Percentiles rank a stretch among this genome's conserved stretches.
Evolutionary conservation across 164 flowering plant species (phyloP).

Genomic region (Aristolochia contorta): DNA sequence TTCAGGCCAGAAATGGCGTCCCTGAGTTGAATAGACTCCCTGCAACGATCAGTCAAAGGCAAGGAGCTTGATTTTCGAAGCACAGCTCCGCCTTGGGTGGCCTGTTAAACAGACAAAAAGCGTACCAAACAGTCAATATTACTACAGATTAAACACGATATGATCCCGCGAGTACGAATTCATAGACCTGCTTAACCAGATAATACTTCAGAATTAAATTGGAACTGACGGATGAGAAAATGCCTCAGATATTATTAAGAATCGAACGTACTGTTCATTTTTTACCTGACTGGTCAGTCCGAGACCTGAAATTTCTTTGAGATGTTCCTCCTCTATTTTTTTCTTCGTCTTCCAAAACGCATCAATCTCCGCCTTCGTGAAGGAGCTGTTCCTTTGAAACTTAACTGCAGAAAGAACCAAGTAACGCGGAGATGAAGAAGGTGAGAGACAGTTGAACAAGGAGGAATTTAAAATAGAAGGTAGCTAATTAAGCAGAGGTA

Average conservation of each 20-base stretch:
- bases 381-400: conserved; percentile 49
- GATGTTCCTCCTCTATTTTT: conserved; percentile 52
- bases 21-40: conserved; percentile 5
- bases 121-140: not conserved
- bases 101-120: conserved; percentile 15
- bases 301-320: conserved; percentile 24
- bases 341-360: conserved; percentile 64
- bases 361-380: conserved; percentile 66
- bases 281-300: conserved; percentile 12
- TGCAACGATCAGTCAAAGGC: conserved; percentile 19
- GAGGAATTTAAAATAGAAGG: not conserved
- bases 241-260: not conserved
- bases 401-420: conserved; percentile 25
- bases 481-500: too few relatives aligned
- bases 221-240: not conserved
- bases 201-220: too few relatives aligned
- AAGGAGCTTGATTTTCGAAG: conserved; percentile 32
- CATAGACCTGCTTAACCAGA: too few relatives aligned
- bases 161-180: too few relatives aligned
- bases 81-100: conserved; percentile 6
- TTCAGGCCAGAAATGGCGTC: conserved; percentile 19
- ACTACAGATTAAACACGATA: too few relatives aligned
- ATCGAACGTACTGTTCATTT: not conserved
- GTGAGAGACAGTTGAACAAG: not conserved
- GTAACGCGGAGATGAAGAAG: not conserved